phyloP scores from a whole-genome alignment of 108 stramenopile genomes.

The Mediolabrus comicus region DNA sequence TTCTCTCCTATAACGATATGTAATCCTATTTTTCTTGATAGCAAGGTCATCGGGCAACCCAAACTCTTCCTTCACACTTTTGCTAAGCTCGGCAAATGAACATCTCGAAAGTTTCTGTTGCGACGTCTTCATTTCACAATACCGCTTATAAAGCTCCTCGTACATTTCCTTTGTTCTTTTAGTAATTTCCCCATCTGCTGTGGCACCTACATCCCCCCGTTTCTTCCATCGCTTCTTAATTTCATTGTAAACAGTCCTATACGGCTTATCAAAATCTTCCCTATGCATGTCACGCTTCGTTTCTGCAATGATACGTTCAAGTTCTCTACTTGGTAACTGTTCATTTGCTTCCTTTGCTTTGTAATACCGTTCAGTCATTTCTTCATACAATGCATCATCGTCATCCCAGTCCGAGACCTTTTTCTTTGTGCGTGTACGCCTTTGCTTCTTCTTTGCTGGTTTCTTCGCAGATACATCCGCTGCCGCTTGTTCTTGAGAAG shows the following conservation, averaged over 20 bases:
- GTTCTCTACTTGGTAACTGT: conserved; percentile 1
- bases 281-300: conserved; percentile 5
- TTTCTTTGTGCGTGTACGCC: not conserved
- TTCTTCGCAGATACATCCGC: not conserved
- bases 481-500: not conserved
- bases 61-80: conserved; percentile 2
- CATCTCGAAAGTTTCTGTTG: conserved; percentile 5
- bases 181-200: not conserved
- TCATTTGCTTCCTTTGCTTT: not conserved
- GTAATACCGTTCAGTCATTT: conserved; percentile 5
- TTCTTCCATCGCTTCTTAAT: not conserved
- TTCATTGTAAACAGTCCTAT: not conserved
- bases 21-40: not conserved
- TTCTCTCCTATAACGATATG: not conserved
- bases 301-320: conserved; percentile 8
- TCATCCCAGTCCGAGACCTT: too few species aligned
- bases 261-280: conserved; percentile 1
- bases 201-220: not conserved
- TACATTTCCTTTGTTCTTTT: not conserved
- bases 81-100: conserved; percentile 1
- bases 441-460: not conserved
- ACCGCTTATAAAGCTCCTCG: not conserved
- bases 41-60: conserved; percentile 6
- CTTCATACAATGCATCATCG: not conserved
- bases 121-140: not conserved